Evolutionary conservation across 495 filamentous ascomycete genomes (phyloP).

Genomic region (Annulohypoxylon bovei): DNA sequence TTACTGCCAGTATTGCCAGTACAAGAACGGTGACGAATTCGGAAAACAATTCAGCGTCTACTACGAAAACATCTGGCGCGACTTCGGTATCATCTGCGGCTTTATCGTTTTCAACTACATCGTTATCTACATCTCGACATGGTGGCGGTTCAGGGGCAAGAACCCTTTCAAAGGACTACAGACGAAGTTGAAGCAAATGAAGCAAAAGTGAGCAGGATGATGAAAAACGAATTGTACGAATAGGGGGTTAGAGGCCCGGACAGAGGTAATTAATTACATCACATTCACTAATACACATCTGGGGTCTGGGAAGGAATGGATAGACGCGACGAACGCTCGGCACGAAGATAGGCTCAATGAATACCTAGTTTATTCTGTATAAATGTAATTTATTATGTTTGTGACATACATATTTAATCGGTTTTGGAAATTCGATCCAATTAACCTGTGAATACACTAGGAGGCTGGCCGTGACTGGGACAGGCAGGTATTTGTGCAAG

Average conservation of each 20-base stretch:
- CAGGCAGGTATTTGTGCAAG: neutral
- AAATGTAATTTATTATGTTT: neutral
- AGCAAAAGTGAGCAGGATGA: neutral
- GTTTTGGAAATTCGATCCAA: neutral
- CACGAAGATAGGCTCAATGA: neutral
- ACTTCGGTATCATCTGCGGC: constrained; percentile 65
- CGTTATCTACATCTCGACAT: constrained; percentile 62
- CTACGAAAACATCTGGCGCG: constrained; percentile 48
- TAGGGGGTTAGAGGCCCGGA: neutral
- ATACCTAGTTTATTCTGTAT: neutral
- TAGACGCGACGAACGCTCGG: neutral
- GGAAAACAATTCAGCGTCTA: constrained; percentile 43
- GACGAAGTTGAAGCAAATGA: constrained; percentile 18
- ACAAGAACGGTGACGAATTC: constrained; percentile 43
- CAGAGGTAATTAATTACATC: neutral
- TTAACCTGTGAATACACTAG: neutral
- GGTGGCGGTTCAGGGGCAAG: constrained; percentile 46
- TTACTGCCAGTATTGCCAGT: constrained; percentile 42
- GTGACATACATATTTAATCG: neutral
- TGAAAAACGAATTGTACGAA: neutral
- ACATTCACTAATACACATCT: constrained; percentile 2
- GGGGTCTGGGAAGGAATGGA: neutral
- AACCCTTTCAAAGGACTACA: constrained; percentile 29
- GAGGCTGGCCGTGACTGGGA: too few relatives aligned
- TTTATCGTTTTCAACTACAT: constrained; percentile 66